Evolutionary conservation across 2,329 filamentous ascomycete species (phyloP), one percentile per base, ranked within the genome.

Genomic region (Stenocarpella maydis): DNA sequence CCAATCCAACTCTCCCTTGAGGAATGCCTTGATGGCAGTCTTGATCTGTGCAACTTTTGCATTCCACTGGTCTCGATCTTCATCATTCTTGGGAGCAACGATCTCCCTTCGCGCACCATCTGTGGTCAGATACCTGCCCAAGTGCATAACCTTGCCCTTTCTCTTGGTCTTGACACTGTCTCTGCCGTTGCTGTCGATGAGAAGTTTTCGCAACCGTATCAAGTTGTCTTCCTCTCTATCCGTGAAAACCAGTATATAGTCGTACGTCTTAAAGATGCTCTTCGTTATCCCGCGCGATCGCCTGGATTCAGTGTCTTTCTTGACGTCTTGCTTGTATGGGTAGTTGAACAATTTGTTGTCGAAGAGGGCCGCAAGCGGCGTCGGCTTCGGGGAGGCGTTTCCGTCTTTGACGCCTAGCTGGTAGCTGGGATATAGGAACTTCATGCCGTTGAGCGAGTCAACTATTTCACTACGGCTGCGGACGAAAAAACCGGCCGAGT

Each of bases 181-280:
- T 21, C 55, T 50, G 14, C 60, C 71, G 8, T 72, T 65, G 24
- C 69, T 69, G n/a, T 64, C 53, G 10, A 69, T 12, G 8, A 77
- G 37, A 3, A 73, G 72, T 31, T 72, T 66, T 55, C 72, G 74
- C 19, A 77, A 60, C 31, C 73, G 73, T 34, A 75, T 47, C 65
- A 77, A 53, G 28, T 75, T 77, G 28, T 76, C 74, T 52, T 76
- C 72, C 26, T 77, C 76, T 3, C 74, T 69, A 28, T 67, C 53
- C 19, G 74, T 75, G 54, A 77, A 77, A 7, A 74, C 75, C 10
- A 76, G 37, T 66, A 77, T 71, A 34, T 72, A 76, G 60, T 77
- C 75, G 26, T 75, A 77, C 0, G 53, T 34, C 34, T 68, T 54
- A 58, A 76, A 77, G 10, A 74, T 70, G 31, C 70, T 69, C 65